Evolutionary conservation across 371 early-diverging fungal genomes (phyloP), one percentile per base, ranked within the genome.

Genomic region (Haplosporangium sp.): DNA sequence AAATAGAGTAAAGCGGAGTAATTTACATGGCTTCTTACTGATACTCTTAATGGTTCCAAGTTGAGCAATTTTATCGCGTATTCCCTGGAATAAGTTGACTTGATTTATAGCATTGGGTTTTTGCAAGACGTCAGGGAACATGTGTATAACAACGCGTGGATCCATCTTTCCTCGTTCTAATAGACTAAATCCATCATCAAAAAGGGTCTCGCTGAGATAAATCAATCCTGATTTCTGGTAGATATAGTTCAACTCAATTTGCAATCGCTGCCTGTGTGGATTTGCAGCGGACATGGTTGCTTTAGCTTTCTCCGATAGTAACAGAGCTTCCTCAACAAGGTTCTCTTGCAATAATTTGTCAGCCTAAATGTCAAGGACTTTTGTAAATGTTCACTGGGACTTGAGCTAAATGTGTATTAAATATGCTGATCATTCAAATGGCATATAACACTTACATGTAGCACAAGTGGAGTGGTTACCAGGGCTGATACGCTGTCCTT

Each of bases 141-240:
- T 72, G 10, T 78, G 67, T 15, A 94, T 85, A 0, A 92, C 71
- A 1, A 88, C 74, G 1, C 87, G 77, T 9, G 94, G 95, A 76
- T 93, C 92, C 15, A 92, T 66, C 17, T 87, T 82, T 2, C 94
- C 94, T 76, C 90, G 89, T 20, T 88, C 81, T 27, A 96, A 77
- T 10, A 89, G 76, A 0, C 69, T 59, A 65, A 93, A 85, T 0
- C 94, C 94, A 65, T 92, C 90, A 34, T 93, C 92, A 77, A 94
- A 94, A 0, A 91, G 63, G 0, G 93, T 90, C 58, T 90, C 89
- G 37, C 86, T 84, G 11, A 94, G 82, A 47, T 88, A 86, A 15
- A 92, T 69, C 4, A 94, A 60, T 6, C 92, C 95, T 3, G 92
- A 92, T 50, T 92, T 91, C 70, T 91, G 90, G 65, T 91, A 91